phyloP scores from a whole-genome alignment of 805 yeast genomes.

The Starmerella floricola region DNA sequence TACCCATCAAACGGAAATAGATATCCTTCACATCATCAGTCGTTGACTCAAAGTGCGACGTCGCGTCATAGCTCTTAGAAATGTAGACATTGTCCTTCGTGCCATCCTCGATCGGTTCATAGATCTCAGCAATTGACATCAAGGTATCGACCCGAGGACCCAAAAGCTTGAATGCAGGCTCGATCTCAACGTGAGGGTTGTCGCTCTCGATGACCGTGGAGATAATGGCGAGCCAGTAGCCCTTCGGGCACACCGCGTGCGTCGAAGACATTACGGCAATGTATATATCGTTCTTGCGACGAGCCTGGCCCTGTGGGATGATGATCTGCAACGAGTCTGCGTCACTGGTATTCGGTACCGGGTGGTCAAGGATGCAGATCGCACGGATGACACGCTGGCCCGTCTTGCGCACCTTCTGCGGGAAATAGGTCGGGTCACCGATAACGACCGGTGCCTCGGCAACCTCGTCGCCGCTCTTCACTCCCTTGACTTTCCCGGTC shows the following conservation, averaged over 20 bases:
- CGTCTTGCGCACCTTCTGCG: conserved; percentile 59
- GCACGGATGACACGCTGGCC: conserved; percentile 71
- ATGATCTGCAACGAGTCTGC: conserved; percentile 87
- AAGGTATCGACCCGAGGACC: conserved; percentile 70
- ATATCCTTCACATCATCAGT: conserved; percentile 95
- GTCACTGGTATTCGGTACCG: conserved; percentile 68
- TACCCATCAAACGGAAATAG: conserved; percentile 82
- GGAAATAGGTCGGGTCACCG: conserved; percentile 97
- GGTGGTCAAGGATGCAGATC: conserved; percentile 80
- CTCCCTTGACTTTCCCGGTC: conserved; percentile 63
- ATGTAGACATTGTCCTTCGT: conserved; percentile 62
- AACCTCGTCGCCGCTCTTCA: conserved; percentile 77
- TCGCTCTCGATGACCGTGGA: conserved; percentile 92
- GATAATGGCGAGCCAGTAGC: conserved; percentile 82
- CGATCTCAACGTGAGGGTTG: conserved; percentile 80
- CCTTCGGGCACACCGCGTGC: conserved; percentile 82
- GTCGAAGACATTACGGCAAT: conserved; percentile 80
- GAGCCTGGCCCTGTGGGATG: conserved; percentile 92
- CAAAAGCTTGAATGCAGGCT: conserved; percentile 82
- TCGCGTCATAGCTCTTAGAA: conserved; percentile 83
- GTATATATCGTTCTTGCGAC: conserved; percentile 86
- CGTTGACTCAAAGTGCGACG: conserved; percentile 89
- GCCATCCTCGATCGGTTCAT: conserved; percentile 81
- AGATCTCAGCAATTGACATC: conserved; percentile 87
- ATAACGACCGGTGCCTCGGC: conserved; percentile 89